Evolutionary conservation across 345 rosid genomes (phyloP), one percentile per base, ranked within the genome.

Genomic region (Populus alba): DNA sequence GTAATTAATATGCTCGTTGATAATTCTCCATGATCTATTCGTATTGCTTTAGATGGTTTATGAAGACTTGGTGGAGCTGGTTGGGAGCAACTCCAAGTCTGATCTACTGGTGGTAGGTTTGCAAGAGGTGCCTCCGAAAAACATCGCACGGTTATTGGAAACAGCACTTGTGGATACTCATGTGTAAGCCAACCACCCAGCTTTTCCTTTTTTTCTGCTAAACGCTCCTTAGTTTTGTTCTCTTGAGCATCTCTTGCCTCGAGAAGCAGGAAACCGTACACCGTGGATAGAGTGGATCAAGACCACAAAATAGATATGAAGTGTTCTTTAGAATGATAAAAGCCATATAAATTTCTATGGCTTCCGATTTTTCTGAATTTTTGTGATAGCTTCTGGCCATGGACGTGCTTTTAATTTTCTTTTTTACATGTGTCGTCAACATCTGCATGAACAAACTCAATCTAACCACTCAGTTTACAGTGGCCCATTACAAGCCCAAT

Each of bases 41-140:
- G 68, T 65, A 5, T n/a, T 47, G 69, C 37, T 15, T 20, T 75
- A 88, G 90, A 87, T 81, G 0, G 80, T 81, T 15, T 73, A 81
- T 65, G 75, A 83, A 73, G 92, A 86, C 79, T 82, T 87, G 59
- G 85, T 72, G 0, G 89, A 85, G 82, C 77, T 89, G 62, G 74
- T 89, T 20, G 89, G 86, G 13, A 86, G 83, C 68, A 83, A 65
- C 80, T 76, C 87, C 6, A 55, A 84, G 55, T 86, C 74, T 70
- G 89, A 89, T 79, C 79, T 87, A 7, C 85, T 89, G 9, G 88
- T 86, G 0, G 78, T 86, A 25, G 92, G 90, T 27, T 73, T 89
- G 78, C 92, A 89, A 73, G 90, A 89, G 74, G 92, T 76, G 12
- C 89, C 92, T 49, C 79, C 86, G 39, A 69, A 57, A 25, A 76